These are phyloP conservation scores for Leucogyrophana mollusca DNA, from an alignment of 768 basidiomycete species.

Conservation along the genomic window DNA sequence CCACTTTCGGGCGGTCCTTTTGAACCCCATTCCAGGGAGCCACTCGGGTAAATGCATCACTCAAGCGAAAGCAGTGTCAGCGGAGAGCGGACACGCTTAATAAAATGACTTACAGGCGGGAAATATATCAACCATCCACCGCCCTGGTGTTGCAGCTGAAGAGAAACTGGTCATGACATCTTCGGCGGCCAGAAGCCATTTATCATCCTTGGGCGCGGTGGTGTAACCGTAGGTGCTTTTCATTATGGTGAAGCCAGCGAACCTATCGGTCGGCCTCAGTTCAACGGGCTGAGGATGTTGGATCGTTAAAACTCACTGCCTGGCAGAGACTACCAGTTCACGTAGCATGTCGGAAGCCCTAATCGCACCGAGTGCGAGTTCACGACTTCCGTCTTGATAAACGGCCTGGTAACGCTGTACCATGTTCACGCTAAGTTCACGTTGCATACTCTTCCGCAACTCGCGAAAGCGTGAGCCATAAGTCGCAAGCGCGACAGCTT, in stretches of 20 bases:
- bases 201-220: slow-evolving; percentile 7
- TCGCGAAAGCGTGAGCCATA: not conserved
- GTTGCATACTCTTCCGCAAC: not conserved
- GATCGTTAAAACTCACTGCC: not conserved
- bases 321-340: slow-evolving; percentile 3
- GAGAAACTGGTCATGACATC: not conserved
- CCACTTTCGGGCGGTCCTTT: slow-evolving; percentile 19
- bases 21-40: slow-evolving; percentile 43
- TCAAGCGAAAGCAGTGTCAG: not conserved
- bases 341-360: no score
- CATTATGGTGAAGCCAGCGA: slow-evolving; percentile 9
- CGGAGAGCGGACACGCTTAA: not conserved
- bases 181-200: slow-evolving; percentile 11
- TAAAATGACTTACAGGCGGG: slow-evolving; percentile 5
- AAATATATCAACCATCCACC: slow-evolving; percentile 9
- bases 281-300: not conserved
- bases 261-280: not conserved
- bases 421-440: not conserved
- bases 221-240: slow-evolving; percentile 14
- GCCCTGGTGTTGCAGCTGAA: slow-evolving; percentile 3
- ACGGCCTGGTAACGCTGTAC: not conserved
- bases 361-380: no score
- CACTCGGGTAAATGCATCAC: slow-evolving; percentile 44
- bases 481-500: not conserved
- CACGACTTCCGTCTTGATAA: no score